Conservation (phyloP, 192 early-diverging fungal genomes). For the Coemansia sp. region DNA sequence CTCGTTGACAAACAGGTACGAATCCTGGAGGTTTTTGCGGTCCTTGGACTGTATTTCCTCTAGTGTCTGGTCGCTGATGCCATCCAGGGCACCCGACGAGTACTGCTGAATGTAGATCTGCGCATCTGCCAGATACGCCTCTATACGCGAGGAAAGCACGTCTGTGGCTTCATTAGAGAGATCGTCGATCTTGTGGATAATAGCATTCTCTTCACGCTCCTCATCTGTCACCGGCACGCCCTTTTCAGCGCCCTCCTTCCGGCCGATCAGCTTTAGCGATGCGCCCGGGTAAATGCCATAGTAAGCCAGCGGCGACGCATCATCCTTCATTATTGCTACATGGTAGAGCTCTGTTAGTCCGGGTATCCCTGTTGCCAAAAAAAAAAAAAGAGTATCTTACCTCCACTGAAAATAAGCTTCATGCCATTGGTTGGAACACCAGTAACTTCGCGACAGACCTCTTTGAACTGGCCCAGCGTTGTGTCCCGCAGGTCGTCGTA, state of each 20-base stretch:
- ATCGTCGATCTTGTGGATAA: conserved; percentile 52
- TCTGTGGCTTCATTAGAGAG: conserved; percentile 45
- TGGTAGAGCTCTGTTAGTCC: neutral
- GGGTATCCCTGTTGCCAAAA: neutral
- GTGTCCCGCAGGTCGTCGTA: conserved; percentile 53
- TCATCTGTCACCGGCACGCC: conserved; percentile 29
- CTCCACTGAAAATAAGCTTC: conserved; percentile 71
- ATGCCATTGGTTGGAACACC: conserved; percentile 75
- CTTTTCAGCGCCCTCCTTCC: conserved; percentile 43
- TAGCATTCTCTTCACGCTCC: conserved; percentile 47
- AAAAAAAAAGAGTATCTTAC: no score
- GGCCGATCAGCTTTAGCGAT: conserved; percentile 70
- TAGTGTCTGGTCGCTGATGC: conserved; percentile 33
- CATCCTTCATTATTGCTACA: conserved; percentile 73
- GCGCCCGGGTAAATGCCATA: conserved; percentile 76
- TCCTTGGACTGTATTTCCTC: conserved; percentile 42
- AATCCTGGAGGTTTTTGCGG: conserved; percentile 65
- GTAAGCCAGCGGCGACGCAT: conserved; percentile 61
- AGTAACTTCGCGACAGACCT: conserved; percentile 68
- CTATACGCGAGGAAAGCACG: conserved; percentile 47
- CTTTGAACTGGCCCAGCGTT: conserved; percentile 71
- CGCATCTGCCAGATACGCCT: conserved; percentile 46
- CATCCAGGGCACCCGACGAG: conserved; percentile 26
- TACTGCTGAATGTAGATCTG: conserved; percentile 52
- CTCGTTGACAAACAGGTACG: conserved; percentile 66